These are phyloP conservation scores for Gryganskiella cystojenkinii DNA, from an alignment of 192 early-diverging fungal genomes.

Conservation along the genomic window DNA sequence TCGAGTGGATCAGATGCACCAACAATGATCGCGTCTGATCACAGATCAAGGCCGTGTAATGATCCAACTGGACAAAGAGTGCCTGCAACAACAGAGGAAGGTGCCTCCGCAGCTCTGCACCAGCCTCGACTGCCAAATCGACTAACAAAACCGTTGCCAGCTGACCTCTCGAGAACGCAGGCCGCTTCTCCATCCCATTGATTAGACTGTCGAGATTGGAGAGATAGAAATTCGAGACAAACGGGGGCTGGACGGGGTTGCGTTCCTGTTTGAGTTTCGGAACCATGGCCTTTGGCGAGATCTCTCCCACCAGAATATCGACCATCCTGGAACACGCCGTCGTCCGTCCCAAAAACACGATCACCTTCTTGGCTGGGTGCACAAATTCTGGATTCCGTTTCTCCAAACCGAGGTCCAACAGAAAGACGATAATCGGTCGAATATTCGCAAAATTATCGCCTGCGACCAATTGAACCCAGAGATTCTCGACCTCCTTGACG, in stretches of 20 bases:
- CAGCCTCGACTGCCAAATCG: slow-evolving; percentile 82
- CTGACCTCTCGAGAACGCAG: slow-evolving; percentile 79
- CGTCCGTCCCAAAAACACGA: slow-evolving; percentile 79
- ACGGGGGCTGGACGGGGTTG: slow-evolving; percentile 33
- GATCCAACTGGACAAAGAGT: slow-evolving; percentile 87
- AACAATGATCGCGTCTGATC: slow-evolving; percentile 80
- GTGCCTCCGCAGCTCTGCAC: slow-evolving; percentile 67
- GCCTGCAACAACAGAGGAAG: slow-evolving; percentile 80
- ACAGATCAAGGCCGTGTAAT: slow-evolving; percentile 77
- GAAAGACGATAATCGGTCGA: slow-evolving; percentile 72
- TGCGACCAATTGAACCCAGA: slow-evolving; percentile 81
- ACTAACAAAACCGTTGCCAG: slow-evolving; percentile 82
- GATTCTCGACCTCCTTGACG: slow-evolving; percentile 76
- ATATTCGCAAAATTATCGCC: slow-evolving; percentile 68
- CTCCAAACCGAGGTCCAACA: slow-evolving; percentile 77
- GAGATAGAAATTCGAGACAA: slow-evolving; percentile 61
- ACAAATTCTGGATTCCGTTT: slow-evolving; percentile 85
- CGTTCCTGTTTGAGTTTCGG: slow-evolving; percentile 59
- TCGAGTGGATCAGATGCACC: slow-evolving; percentile 80
- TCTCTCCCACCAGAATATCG: slow-evolving; percentile 70
- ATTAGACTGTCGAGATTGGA: slow-evolving; percentile 79
- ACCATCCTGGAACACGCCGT: slow-evolving; percentile 66
- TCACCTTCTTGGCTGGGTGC: slow-evolving; percentile 80
- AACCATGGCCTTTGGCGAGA: slow-evolving; percentile 79
- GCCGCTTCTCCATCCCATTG: slow-evolving; percentile 69